Base-by-base conservation (phyloP, 2,329 filamentous ascomycete species). In the Xylaria arbuscula region DNA sequence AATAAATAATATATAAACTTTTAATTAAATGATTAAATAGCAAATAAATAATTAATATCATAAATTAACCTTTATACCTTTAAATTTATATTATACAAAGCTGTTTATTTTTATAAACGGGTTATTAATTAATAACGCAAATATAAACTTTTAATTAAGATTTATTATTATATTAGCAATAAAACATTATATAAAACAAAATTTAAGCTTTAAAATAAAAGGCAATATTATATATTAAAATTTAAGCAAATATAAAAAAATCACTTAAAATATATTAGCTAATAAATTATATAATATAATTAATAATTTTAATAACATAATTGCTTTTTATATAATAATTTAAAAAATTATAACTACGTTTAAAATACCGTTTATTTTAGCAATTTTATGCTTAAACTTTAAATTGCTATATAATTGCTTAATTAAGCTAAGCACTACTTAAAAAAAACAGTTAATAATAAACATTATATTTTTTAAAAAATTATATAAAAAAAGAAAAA, bases 131-230 rank as follows among this genome's bases (percentile, higher is more conserved):
- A 51, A 51, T 28, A 51, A 51, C 24, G 24, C 22, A 51, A 51
- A 51, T 51, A 51, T 51, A 51, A 51, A 4, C 48, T 51, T 28
- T 28, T 28, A 51, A 28, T 13, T 51, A 13, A 51, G 19, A 10
- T 51, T 51, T 51, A 51, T 51, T 51, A 51, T 24, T 51, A 51
- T 51, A 51, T 28, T 51, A 24, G 22, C 9, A 51, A 28, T 51
- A 5, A 51, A 51, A 28, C 5, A 24, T 10, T 10, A 10, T 51
- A 51, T 28, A 28, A 51, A 24, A 51, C 1, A 3, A 24, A 10
- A 51, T 28, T 28, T 51, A 15, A 19, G 6, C 15, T 47, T 47
- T 47, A 47, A 47, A 47, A 17, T 47, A 10, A 47, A 47, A 47
- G 7, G 7, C 10, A 47, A 47, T 17, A 47, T 47, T 47, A 47